Evolutionary conservation across 371 early-diverging fungal species (phyloP).

Genomic region (Lichtheimia corymbifera): DNA sequence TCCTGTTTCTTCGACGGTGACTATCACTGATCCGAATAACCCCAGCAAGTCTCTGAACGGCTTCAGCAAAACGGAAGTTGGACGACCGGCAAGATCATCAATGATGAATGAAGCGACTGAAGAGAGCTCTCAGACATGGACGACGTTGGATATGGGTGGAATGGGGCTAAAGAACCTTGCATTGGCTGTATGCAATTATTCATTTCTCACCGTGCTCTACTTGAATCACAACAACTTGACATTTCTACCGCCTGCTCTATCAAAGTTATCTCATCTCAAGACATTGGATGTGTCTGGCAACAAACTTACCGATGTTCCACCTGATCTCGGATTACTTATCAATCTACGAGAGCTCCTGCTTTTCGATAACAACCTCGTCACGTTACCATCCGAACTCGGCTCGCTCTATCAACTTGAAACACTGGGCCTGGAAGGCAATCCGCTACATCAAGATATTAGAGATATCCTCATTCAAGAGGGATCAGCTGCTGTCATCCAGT

Average conservation of each 20-base stretch:
- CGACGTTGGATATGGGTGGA: slow-evolving; percentile 88
- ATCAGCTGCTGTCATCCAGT: slow-evolving; percentile 81
- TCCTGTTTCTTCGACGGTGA: slow-evolving; percentile 52
- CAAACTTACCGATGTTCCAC: slow-evolving; percentile 82
- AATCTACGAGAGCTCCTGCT: slow-evolving; percentile 85
- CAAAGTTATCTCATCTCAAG: slow-evolving; percentile 65
- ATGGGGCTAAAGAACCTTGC: slow-evolving; percentile 87
- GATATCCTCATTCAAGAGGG: slow-evolving; percentile 87
- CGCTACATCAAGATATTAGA: slow-evolving; percentile 85
- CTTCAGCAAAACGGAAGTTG: slow-evolving; percentile 25
- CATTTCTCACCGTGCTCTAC: slow-evolving; percentile 88
- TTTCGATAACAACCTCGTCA: slow-evolving; percentile 92
- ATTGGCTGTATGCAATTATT: slow-evolving; percentile 72
- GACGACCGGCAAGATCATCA: slow-evolving; percentile 17
- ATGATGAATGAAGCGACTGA: background rate
- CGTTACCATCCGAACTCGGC: slow-evolving; percentile 93
- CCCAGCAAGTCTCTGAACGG: slow-evolving; percentile 45
- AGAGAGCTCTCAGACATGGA: slow-evolving; percentile 56
- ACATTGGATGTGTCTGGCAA: slow-evolving; percentile 91
- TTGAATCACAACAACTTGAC: slow-evolving; percentile 92
- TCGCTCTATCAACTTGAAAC: slow-evolving; percentile 90
- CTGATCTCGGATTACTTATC: slow-evolving; percentile 88
- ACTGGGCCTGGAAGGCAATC: slow-evolving; percentile 97
- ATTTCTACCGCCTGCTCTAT: slow-evolving; percentile 72
- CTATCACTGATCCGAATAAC: slow-evolving; percentile 65